Percentiles rank a stretch among this genome's conserved stretches.
Evolutionary conservation across 345 rosid species (phyloP).

Genomic region (Citrus hindsii): DNA sequence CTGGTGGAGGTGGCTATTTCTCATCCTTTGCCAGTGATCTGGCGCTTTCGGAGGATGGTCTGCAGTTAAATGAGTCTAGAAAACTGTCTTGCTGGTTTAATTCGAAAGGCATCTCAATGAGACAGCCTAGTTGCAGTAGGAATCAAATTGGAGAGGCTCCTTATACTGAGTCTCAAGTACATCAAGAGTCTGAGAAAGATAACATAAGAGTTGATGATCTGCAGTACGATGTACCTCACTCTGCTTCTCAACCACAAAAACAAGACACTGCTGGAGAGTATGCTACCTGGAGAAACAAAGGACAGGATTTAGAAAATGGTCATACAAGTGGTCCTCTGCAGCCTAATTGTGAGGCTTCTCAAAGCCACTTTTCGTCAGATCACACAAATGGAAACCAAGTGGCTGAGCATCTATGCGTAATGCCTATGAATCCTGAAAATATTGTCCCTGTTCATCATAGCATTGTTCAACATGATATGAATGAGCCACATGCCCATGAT

Average conservation of each 20-base stretch:
- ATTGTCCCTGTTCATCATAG: constrained; percentile 1
- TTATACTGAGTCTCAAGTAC: constrained; percentile 11
- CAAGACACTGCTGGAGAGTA: background rate
- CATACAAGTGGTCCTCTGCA: background rate
- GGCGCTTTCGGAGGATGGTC: constrained; percentile 12
- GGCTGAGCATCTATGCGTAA: background rate
- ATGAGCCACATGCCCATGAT: constrained; percentile 11
- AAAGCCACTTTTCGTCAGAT: background rate
- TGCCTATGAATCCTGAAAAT: constrained; percentile 5
- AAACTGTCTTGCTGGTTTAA: constrained; percentile 9
- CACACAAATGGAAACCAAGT: background rate
- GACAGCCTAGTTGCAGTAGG: constrained; percentile 3
- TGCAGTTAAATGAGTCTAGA: constrained; percentile 5
- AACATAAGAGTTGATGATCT: background rate
- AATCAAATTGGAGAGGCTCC: constrained; percentile 4
- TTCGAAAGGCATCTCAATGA: constrained; percentile 1
- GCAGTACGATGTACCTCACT: background rate
- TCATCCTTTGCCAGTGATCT: constrained; percentile 1
- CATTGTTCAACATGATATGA: constrained; percentile 14
- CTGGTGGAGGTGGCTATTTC: background rate
- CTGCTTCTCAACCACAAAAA: constrained; percentile 1
- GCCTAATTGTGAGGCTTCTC: background rate
- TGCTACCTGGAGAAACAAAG: constrained; percentile 1
- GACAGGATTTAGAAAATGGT: background rate
- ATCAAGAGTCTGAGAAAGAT: constrained; percentile 6